phyloP scores from a whole-genome alignment of 2,329 filamentous ascomycete genomes.

The Kalaharituber pfeilii region DNA sequence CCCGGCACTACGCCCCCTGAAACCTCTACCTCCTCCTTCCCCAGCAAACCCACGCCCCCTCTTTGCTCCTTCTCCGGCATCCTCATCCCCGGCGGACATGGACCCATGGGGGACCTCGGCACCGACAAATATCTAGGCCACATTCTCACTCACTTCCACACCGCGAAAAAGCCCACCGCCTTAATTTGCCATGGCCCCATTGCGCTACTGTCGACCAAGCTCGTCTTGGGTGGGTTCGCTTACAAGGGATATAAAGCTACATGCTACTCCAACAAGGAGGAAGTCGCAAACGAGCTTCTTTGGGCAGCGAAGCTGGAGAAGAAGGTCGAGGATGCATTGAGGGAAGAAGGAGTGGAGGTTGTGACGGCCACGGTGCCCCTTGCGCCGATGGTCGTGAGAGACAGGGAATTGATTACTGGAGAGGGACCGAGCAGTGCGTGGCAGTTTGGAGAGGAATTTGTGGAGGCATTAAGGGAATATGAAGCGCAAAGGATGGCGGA shows the following conservation, averaged over 20 bases:
- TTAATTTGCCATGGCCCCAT: constrained; percentile 34
- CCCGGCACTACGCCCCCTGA: no score
- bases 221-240: constrained; percentile 26
- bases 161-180: constrained; percentile 16
- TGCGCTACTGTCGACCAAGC: constrained; percentile 31
- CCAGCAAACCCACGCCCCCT: no score
- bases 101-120: no score
- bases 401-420: constrained; percentile 28
- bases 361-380: constrained; percentile 29
- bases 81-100: no score
- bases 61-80: no score
- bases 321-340: constrained; percentile 27
- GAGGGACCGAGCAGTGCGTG: constrained; percentile 26
- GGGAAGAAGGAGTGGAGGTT: constrained; percentile 30
- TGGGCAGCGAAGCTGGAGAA: constrained; percentile 31
- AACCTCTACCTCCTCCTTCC: no score
- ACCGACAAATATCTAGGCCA: no score
- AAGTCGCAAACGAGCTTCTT: constrained; percentile 32
- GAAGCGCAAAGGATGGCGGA: no score
- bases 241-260: constrained; percentile 34
- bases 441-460: constrained; percentile 24
- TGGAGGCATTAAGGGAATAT: no score
- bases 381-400: constrained; percentile 29
- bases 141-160: not conserved
- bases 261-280: constrained; percentile 32